phyloP scores from a whole-genome alignment of 208 protist genomes.

The Balamuthia mandrillaris region DNA sequence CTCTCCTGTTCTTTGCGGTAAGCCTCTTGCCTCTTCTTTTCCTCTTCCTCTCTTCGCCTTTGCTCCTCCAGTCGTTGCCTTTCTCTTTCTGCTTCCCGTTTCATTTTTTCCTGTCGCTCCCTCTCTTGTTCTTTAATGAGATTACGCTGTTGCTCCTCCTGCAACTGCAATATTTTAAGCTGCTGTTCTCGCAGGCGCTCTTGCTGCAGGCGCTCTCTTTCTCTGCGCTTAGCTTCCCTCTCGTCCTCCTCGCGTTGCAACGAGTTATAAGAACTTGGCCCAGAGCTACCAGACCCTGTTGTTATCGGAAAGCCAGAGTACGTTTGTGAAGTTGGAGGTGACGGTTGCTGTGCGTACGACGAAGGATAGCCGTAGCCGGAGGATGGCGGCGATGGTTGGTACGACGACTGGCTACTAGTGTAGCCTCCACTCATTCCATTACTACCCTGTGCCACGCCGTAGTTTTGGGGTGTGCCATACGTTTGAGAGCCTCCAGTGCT shows the following conservation, averaged over 20 bases:
- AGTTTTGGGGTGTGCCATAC: no score
- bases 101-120: neutral
- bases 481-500: no score
- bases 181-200: neutral
- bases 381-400: no score
- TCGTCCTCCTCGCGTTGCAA: neutral
- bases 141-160: conserved; percentile 24
- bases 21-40: neutral
- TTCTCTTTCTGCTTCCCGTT: neutral
- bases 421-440: no score
- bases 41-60: neutral
- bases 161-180: neutral
- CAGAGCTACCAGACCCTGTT: no score
- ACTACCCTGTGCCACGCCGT: no score
- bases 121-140: conserved; percentile 10
- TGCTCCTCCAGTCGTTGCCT: neutral
- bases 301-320: no score
- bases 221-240: neutral
- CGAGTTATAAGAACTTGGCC: no score
- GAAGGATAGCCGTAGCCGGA: no score
- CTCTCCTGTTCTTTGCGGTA: neutral
- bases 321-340: no score
- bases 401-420: no score
- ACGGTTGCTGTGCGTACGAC: no score
- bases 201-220: neutral